Evolutionary conservation across 768 basidiomycete genomes (phyloP).

Genomic region (Tulasnella sp.): DNA sequence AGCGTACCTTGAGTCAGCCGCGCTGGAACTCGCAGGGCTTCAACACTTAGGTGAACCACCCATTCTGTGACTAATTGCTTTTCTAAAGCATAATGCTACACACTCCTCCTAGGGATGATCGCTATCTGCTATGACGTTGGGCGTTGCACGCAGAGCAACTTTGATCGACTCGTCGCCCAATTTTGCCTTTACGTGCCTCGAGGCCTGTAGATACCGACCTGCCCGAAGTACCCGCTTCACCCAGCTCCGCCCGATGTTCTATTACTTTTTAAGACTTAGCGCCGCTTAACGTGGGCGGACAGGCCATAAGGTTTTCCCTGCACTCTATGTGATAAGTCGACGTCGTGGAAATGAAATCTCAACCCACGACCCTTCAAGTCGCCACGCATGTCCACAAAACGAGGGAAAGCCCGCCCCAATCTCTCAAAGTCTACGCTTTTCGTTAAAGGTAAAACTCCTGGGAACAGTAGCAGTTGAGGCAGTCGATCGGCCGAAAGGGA

Average conservation of each 20-base stretch:
- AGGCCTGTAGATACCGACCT: conserved; percentile 7
- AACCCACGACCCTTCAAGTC: background rate
- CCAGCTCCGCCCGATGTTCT: background rate
- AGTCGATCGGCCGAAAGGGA: background rate
- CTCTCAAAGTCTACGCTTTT: background rate
- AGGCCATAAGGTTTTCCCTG: background rate
- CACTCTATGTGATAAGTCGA: background rate
- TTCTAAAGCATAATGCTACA: background rate
- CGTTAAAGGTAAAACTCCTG: background rate
- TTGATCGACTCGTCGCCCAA: background rate
- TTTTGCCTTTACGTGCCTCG: conserved; percentile 1
- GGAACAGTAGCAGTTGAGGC: background rate
- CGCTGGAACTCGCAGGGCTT: background rate
- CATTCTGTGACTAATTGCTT: background rate
- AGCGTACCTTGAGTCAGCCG: background rate
- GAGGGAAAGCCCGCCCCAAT: background rate
- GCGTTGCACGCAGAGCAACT: background rate
- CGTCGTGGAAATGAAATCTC: background rate
- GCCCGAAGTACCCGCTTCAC: background rate
- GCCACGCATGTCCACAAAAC: background rate
- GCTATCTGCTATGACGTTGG: background rate
- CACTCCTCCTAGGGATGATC: background rate
- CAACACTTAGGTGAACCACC: background rate
- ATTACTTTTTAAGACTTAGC: background rate
- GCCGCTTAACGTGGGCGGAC: background rate